Evolutionary conservation across 1,139 yeast species (phyloP).

Genomic region (Saccharomycopsis hybrid): DNA sequence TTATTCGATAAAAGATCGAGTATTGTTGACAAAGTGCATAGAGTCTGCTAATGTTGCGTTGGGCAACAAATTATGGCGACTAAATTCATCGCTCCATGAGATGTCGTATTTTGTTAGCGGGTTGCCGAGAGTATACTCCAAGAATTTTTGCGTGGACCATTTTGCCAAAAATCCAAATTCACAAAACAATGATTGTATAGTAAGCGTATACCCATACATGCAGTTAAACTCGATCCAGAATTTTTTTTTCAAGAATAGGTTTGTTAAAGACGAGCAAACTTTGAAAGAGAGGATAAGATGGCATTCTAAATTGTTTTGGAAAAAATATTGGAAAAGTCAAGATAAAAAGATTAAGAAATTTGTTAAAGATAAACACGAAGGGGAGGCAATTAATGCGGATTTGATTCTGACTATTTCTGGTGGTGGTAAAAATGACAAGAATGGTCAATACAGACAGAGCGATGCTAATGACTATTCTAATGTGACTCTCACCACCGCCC

Average conservation of each 20-base stretch:
- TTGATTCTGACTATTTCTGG: too few species aligned
- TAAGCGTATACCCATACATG: slow-evolving; percentile 53
- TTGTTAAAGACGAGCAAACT: slow-evolving; percentile 30
- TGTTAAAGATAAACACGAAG: slow-evolving; percentile 28
- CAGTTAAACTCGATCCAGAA: slow-evolving; percentile 48
- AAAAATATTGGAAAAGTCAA: slow-evolving; percentile 38
- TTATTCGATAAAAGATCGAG: slow-evolving; percentile 35
- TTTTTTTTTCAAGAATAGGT: slow-evolving; percentile 47
- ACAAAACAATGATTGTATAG: slow-evolving; percentile 24
- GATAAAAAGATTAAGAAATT: slow-evolving; percentile 33
- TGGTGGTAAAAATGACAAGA: too few species aligned
- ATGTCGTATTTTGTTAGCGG: slow-evolving; percentile 49
- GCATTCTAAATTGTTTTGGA: slow-evolving; percentile 44
- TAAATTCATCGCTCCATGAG: slow-evolving; percentile 52
- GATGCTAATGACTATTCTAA: not conserved
- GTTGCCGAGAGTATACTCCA: slow-evolving; percentile 36
- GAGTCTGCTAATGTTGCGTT: slow-evolving; percentile 43
- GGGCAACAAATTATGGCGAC: slow-evolving; percentile 47
- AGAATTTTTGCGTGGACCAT: slow-evolving; percentile 40
- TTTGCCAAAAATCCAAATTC: slow-evolving; percentile 24
- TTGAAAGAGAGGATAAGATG: slow-evolving; percentile 31
- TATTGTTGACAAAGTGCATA: slow-evolving; percentile 37
- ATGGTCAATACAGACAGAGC: too few species aligned
- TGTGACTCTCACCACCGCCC: not conserved
- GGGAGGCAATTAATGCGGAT: slow-evolving; percentile 25